phyloP scores from a whole-genome alignment of 1,139 yeast genomes.

The Yamadazyma membranifaciens region DNA sequence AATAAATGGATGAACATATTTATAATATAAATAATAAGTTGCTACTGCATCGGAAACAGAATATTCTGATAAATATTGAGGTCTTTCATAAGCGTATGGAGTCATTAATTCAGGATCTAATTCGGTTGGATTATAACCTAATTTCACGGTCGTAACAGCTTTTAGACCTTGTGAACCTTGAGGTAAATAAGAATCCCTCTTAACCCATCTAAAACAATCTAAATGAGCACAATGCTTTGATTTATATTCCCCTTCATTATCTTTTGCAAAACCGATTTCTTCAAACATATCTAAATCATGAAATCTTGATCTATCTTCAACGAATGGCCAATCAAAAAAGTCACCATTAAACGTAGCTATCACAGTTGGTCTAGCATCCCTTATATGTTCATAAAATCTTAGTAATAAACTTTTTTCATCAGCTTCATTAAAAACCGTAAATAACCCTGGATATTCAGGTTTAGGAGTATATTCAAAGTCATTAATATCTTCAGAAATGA shows the following conservation, averaged over 20 bases:
- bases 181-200: conserved; percentile 94
- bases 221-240: conserved; percentile 92
- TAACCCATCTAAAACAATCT: conserved; percentile 99
- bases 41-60: conserved; percentile 99
- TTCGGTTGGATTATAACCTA: conserved; percentile 96
- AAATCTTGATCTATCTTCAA: conserved; percentile 78
- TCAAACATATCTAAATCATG: conserved; percentile 89
- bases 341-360: conserved; percentile 98
- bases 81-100: conserved; percentile 91
- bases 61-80: conserved; percentile 90
- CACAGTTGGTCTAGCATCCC: conserved; percentile 88
- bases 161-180: conserved; percentile 98
- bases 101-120: conserved; percentile 98
- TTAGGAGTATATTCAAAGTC: conserved; percentile 98
- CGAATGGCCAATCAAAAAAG: conserved; percentile 99
- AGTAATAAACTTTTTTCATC: conserved; percentile 74
- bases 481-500: conserved; percentile 90
- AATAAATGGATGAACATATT: conserved; percentile 95
- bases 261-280: conserved; percentile 92
- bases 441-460: conserved; percentile 90
- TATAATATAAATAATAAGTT: conserved; percentile 91
- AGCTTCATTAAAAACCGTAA: conserved; percentile 85
- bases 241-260: conserved; percentile 88
- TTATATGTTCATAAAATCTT: conserved; percentile 84
- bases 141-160: conserved; percentile 93